Base-by-base conservation (phyloP, 1,284 basidiomycete species). In the Pseudozyma tsukubaensis region DNA sequence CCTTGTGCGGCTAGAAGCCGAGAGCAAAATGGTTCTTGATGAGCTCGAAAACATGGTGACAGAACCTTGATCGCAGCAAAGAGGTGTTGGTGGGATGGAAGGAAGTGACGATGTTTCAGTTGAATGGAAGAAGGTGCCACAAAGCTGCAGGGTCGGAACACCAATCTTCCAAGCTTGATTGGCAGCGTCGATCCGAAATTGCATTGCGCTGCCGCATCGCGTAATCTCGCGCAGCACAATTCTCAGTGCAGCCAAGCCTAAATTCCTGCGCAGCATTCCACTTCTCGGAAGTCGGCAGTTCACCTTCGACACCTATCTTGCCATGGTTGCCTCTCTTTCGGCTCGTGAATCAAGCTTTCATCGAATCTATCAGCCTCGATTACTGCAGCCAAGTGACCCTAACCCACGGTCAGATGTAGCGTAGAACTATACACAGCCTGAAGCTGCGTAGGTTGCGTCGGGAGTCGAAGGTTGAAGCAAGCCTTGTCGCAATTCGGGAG, bases 171-270 rank as follows among this genome's bases (percentile, higher is more conserved):
- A n/a, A 44, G 21, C 29, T 7, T 11, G 44, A 45, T 45, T 43
- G 42, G 42, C 42, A 18, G 16, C 35, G 42, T 36, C 45, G 55
- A 51, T 53, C 52, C 39, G 42, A 53, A 53, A 14, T n/a, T 36
- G 9, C 42, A 44, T 29, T 42, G 16, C 32, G 55, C 59, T 53
- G 60, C 53, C 18, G 56, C 50, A 70, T 70, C 61, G 58, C 67
- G 67, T 70, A 70, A 70, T 64, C 67, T 39, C n/a, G 32, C 40
- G 39, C 5, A 18, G n/a, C 29, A 35, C 39, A 32, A 32, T 53
- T 29, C 11, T 11, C n/a, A 18, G 50, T 37, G 50, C 55, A 51
- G 29, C 50, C 56, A 58, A 64, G 40, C 36, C 44, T 18, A 18
- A 36, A 29, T 29, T 6, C 24, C 24, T 45, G 18, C 18, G 49